These are phyloP conservation scores for Mediolabrus comicus DNA, from an alignment of 108 stramenopile species.

Conservation along the genomic window DNA sequence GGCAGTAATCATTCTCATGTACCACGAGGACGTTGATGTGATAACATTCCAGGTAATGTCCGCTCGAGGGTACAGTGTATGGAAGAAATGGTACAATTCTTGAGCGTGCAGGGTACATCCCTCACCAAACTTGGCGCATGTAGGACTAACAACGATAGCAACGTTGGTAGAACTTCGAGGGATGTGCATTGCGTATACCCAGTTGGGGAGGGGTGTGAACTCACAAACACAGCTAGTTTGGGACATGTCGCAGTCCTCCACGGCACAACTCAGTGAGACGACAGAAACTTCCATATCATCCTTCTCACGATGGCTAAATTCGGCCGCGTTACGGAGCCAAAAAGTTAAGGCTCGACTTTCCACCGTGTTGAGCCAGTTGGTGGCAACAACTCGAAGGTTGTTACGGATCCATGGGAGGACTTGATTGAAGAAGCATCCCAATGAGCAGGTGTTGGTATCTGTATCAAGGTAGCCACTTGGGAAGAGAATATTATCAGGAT, in stretches of 20 bases:
- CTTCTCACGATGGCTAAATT: slow-evolving; percentile 34
- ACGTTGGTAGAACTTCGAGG: slow-evolving; percentile 41
- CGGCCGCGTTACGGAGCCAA: slow-evolving; percentile 35
- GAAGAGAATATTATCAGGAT: slow-evolving; percentile 22
- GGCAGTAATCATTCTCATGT: slow-evolving; percentile 37
- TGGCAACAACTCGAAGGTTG: slow-evolving; percentile 21
- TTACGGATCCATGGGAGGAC: slow-evolving; percentile 29
- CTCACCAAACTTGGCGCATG: slow-evolving; percentile 34
- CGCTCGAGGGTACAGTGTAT: slow-evolving; percentile 23
- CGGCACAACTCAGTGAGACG: slow-evolving; percentile 22
- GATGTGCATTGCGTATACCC: slow-evolving; percentile 36
- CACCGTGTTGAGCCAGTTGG: slow-evolving; percentile 28
- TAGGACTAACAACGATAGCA: slow-evolving; percentile 24
- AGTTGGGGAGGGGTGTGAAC: slow-evolving; percentile 28
- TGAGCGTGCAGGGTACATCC: slow-evolving; percentile 33
- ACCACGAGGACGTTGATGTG: slow-evolving; percentile 22
- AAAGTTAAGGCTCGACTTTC: slow-evolving; percentile 36
- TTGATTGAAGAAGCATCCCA: slow-evolving; percentile 18
- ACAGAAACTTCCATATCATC: slow-evolving; percentile 40
- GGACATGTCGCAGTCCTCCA: slow-evolving; percentile 28
- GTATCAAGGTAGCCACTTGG: slow-evolving; percentile 16
- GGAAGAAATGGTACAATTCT: slow-evolving; percentile 32
- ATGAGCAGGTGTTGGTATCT: slow-evolving; percentile 4
- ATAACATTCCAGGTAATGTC: slow-evolving; percentile 32
- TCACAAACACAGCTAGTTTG: slow-evolving; percentile 6